Conservation (phyloP, 176 grass and related monocot genomes). For the Eleusine indica region DNA sequence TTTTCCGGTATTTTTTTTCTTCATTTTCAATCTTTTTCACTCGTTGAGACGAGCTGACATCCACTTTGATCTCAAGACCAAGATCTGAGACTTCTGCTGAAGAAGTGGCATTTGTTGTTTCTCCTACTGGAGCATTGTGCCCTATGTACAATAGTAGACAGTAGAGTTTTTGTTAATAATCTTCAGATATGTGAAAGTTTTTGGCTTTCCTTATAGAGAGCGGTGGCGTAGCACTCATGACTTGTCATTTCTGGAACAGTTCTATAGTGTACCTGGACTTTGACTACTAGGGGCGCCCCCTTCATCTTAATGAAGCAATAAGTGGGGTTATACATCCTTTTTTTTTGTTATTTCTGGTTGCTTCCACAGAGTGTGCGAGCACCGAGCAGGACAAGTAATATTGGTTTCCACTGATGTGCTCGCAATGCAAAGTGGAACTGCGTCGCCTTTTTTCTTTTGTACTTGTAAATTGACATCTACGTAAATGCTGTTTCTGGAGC, state of each 20-base stretch:
- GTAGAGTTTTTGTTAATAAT: constrained; percentile 58
- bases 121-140: constrained; percentile 26
- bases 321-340: constrained; percentile 7
- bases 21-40: constrained; percentile 18
- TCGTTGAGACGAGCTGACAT: neutral
- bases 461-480: neutral
- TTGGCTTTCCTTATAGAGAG: constrained; percentile 23
- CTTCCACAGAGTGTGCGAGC: neutral
- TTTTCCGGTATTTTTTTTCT: constrained; percentile 32
- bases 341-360: neutral
- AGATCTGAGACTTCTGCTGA: constrained; percentile 21
- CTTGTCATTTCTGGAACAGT: constrained; percentile 16
- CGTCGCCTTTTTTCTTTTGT: neutral
- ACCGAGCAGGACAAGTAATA: neutral
- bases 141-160: constrained; percentile 44
- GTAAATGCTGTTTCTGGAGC: neutral
- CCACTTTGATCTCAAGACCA: constrained; percentile 24
- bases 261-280: constrained; percentile 13
- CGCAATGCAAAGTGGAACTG: neutral
- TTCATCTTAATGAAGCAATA: constrained; percentile 23
- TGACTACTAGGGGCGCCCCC: neutral
- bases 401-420: neutral
- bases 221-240: neutral
- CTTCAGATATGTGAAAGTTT: constrained; percentile 39
- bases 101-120: constrained; percentile 43